Evolutionary conservation across 2,329 filamentous ascomycete species (phyloP), one percentile per base, ranked within the genome.

Genomic region (Phaeosphaeria sp.): DNA sequence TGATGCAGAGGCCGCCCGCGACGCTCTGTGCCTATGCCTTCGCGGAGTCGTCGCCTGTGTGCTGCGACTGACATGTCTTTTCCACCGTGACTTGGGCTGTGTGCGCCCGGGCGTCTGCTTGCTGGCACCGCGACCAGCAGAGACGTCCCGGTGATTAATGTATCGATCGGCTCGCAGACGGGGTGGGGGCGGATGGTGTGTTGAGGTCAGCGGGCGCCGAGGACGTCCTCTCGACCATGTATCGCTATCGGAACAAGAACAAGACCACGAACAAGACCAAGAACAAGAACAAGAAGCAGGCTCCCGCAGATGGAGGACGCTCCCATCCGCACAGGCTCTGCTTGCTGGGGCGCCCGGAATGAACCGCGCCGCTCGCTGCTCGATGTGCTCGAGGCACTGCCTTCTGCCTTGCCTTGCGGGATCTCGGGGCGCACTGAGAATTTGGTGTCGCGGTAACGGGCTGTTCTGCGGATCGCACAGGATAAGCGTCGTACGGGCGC

Each of bases 21-120:
- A 46, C 46, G 56, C 69, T 72, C 67, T 66, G 74, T 78, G 73
- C 76, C 76, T 75, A 78, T 77, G 75, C 75, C 76, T 78, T 76
- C 75, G 74, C 76, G 75, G 70, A 73, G 69, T 77, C 68, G 71
- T 74, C 71, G 71, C 63, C 66, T 63, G 68, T 68, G 69, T 72
- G 64, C 69, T 71, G 63, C 71, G 63, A 71, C 72, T 73, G 70
- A 73, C 76, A 78, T 78, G 63, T 77, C 76, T 72, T 66, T 69
- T 57, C 47, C 52, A 55, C 50, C 52, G 59, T 49, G 53, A 50
- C 43, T 55, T 47, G 36, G 56, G 48, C 22, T 46, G 23, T 44
- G 43, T 54, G 55, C 54, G 63, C 56, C 65, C 59, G 63, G 64
- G 59, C 54, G 68, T 58, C 59, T 55, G 57, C 50, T 57, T 60